These are phyloP conservation scores for Colletotrichum sp. DNA, from an alignment of 2,329 filamentous ascomycete genomes.

Conservation along the genomic window DNA sequence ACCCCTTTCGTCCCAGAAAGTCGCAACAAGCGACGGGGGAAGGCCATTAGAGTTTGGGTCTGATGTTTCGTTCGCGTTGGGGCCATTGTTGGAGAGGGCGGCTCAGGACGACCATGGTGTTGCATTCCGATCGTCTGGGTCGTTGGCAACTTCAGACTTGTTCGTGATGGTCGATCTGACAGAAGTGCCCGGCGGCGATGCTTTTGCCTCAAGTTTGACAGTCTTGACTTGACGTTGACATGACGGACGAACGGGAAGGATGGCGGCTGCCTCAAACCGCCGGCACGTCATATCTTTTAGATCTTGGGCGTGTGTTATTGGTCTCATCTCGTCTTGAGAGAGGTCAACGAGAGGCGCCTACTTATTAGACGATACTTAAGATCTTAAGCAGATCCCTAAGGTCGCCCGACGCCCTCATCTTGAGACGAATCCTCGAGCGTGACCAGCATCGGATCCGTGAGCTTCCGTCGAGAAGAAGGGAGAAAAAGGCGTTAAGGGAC, in stretches of 20 bases:
- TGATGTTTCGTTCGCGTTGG: slow-evolving; percentile 9
- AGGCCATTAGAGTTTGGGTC: not conserved
- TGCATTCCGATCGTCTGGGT: not conserved
- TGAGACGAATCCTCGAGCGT: not conserved
- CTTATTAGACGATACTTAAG: not conserved
- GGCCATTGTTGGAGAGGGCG: not conserved
- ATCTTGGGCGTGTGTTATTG: not conserved
- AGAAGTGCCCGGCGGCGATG: not conserved
- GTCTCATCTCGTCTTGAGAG: not conserved
- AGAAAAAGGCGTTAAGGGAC: not conserved
- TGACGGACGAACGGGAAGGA: not conserved
- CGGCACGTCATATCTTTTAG: not conserved
- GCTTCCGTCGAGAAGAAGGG: not conserved
- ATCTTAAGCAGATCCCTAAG: not conserved
- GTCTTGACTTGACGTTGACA: not conserved
- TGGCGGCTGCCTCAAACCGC: not conserved
- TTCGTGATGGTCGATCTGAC: not conserved
- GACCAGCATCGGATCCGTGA: not conserved
- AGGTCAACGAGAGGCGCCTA: not conserved
- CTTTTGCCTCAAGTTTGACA: not conserved
- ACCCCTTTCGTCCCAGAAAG: not conserved
- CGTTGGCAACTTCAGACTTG: not conserved
- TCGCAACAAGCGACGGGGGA: not conserved
- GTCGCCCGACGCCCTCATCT: not conserved
- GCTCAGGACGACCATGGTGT: not conserved